A percentile compares a stretch with the other conserved stretches of the same genome.
phyloP scores from a whole-genome alignment of 352 stramenopile genomes.

The Discostella stelligera region DNA sequence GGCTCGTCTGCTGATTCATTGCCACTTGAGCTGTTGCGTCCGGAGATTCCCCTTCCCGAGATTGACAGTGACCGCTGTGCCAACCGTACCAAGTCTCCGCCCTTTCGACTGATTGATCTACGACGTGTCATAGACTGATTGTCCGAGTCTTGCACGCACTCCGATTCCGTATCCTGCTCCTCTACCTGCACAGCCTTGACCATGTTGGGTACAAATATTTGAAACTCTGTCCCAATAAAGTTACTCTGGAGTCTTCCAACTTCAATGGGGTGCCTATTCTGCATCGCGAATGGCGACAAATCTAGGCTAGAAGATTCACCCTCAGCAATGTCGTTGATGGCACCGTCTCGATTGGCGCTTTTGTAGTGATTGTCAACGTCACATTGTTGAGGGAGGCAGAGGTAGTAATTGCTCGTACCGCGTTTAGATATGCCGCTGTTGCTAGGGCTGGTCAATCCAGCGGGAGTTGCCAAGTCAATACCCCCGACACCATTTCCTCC shows the following conservation, averaged over 20 bases:
- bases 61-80: constrained; percentile 15
- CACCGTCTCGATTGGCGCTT: constrained; percentile 44
- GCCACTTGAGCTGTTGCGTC: neutral
- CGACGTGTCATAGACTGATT: constrained; percentile 1
- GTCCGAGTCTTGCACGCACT: no score
- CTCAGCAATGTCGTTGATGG: neutral
- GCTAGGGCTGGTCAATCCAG: constrained; percentile 12
- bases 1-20: constrained; percentile 2
- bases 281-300: constrained; percentile 18
- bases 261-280: constrained; percentile 23
- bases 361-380: constrained; percentile 68
- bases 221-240: constrained; percentile 80
- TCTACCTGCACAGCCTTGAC: neutral
- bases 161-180: neutral
- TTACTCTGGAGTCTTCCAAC: constrained; percentile 75
- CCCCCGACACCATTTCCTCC: constrained; percentile 11
- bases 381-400: constrained; percentile 65
- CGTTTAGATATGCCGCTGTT: constrained; percentile 45
- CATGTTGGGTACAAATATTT: constrained; percentile 61
- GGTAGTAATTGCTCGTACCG: constrained; percentile 74
- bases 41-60: constrained; percentile 14
- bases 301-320: constrained; percentile 11
- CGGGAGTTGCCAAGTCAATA: constrained; percentile 12
- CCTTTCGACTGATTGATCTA: constrained; percentile 1
- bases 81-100: constrained; percentile 24